Evolutionary conservation across 2,329 filamentous ascomycete genomes (phyloP), one percentile per base, ranked within the genome.

Genomic region (Grosmannia huntii): DNA sequence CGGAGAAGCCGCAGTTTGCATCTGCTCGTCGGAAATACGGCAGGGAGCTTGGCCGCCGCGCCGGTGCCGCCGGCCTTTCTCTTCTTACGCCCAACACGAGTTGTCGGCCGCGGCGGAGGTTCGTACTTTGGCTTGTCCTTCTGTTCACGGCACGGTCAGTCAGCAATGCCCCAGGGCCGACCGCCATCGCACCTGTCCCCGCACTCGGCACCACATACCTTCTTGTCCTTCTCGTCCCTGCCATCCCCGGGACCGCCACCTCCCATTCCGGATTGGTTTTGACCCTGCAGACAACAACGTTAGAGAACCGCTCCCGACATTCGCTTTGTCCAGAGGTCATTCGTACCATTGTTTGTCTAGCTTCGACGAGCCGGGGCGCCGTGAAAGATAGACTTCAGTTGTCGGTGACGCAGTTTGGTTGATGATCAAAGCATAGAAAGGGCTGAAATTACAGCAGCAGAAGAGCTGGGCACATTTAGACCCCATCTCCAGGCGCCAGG

Each of bases 81-180:
- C 88, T 99, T 99, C 87, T 95, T 96, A 69, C 92, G 89, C 61
- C 94, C 94, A 71, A 99, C 87, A 71, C 94, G 89, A 65, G 94
- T 97, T 62, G 94, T 99, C 63, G 94, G 94, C 69, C 92, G 87
- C 73, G 94, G 94, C 66, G 94, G 94, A 64, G 94, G 94, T 75
- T 99, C 94, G 80, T 99, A 99, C 87, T 96, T 97, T 71, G 94
- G 94, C 86, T 99, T 99, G 63, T 99, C 92, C 82, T 99, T 97
- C 92, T 96, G 68, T 66, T 14, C 16, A 28, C 3, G 7, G 27
- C 38, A 46, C 23, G 16, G 25, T 4, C 16, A 31, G 21, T 55
- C 23, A 25, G 23, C n/a, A 27, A 31, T n/a, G 19, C 10, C 10
- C 19, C 16, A 2, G 12, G 38, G 38, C 16, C 4, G 19, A 4